A percentile compares a stretch with the other conserved stretches of the same genome.
Conservation (phyloP, 257 asterid genomes). For the Solanum chilense region DNA sequence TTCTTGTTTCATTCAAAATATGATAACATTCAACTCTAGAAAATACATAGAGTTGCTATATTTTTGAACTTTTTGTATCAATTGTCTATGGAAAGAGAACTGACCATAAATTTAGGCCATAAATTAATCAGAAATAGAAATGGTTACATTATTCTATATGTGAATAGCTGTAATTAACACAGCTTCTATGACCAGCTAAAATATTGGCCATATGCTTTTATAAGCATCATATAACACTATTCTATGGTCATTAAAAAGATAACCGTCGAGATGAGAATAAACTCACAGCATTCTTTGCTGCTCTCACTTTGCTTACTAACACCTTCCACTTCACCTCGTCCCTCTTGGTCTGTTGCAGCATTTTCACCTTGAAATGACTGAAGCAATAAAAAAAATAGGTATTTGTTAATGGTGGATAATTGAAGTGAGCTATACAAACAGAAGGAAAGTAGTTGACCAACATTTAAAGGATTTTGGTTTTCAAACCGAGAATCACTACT, state of each 20-base stretch:
- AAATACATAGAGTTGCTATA: background rate
- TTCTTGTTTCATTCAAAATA: background rate
- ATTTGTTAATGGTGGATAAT: background rate
- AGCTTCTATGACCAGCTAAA: conserved; percentile 30
- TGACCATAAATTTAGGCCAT: background rate
- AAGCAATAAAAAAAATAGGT: background rate
- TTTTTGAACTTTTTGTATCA: background rate
- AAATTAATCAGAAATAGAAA: background rate
- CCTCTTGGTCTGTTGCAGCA: conserved; percentile 59
- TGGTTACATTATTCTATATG: background rate
- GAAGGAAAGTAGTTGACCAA: background rate
- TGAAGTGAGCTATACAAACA: background rate
- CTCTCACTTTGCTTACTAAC: conserved; percentile 56
- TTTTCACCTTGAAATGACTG: conserved; percentile 81
- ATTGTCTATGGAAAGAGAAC: background rate
- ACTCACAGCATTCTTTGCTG: conserved; percentile 41
- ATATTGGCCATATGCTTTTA: conserved; percentile 20
- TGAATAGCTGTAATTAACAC: background rate
- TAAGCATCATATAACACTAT: background rate
- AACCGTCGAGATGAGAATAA: conserved; percentile 29
- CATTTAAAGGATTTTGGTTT: background rate
- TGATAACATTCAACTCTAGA: background rate
- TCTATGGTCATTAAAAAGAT: conserved; percentile 8
- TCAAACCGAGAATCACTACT: background rate
- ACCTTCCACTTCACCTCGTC: conserved; percentile 59